Evolutionary conservation across 1,139 yeast species (phyloP).

Genomic region (Pichia sp.): DNA sequence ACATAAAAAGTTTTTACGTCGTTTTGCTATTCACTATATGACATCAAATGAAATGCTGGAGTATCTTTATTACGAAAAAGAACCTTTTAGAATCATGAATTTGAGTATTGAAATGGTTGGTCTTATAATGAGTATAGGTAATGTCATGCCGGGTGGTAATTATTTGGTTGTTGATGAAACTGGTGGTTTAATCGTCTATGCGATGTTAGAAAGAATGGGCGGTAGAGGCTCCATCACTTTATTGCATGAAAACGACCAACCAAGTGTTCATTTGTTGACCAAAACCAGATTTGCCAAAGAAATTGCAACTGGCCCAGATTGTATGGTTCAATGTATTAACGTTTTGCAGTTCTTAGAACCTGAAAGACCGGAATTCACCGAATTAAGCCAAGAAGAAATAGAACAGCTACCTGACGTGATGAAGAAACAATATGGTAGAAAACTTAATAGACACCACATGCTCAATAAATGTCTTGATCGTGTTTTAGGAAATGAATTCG

Average conservation of each 20-base stretch:
- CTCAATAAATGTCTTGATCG: conserved; percentile 45
- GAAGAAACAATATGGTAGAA: conserved; percentile 59
- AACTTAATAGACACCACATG: conserved; percentile 49
- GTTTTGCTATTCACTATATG: conserved; percentile 74
- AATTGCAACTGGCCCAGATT: conserved; percentile 36
- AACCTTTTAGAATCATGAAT: conserved; percentile 64
- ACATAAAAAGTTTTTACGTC: conserved; percentile 80
- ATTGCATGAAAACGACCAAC: conserved; percentile 88
- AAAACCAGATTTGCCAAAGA: conserved; percentile 56
- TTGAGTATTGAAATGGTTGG: conserved; percentile 82
- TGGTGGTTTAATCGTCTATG: conserved; percentile 75
- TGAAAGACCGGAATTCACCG: conserved; percentile 46
- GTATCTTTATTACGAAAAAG: conserved; percentile 60
- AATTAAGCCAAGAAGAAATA: conserved; percentile 43
- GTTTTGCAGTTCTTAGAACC: conserved; percentile 82
- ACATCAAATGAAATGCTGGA: conserved; percentile 72
- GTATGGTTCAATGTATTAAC: conserved; percentile 61
- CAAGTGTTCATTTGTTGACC: conserved; percentile 65
- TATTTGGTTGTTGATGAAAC: conserved; percentile 88
- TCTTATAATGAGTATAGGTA: conserved; percentile 64
- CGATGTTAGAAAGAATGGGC: conserved; percentile 84
- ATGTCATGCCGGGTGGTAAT: conserved; percentile 82
- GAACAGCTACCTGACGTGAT: conserved; percentile 50
- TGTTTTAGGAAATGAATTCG: conserved; percentile 51
- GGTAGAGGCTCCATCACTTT: conserved; percentile 72